Base-by-base conservation (phyloP, 2,329 filamentous ascomycete genomes). In the Diplodia scrobiculata region DNA sequence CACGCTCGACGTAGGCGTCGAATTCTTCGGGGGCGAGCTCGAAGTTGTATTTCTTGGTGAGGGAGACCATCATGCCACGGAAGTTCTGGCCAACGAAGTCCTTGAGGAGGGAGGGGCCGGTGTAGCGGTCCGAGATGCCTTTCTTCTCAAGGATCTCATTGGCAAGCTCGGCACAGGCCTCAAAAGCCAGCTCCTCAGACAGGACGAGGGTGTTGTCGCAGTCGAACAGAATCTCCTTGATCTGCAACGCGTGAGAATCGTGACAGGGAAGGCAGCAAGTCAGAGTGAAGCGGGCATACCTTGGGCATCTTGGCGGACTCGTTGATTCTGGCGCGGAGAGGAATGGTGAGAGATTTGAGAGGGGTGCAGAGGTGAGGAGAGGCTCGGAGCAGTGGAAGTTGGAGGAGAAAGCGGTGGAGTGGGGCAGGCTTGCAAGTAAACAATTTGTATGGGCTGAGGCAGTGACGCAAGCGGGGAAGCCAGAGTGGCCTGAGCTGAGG, bases 11-110 rank as follows among this genome's bases (percentile, higher is more conserved):
- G 76, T 91, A 96, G 48, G 75, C 77, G 72, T 95, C 88, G 67
- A 92, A 79, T 74, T 96, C 90, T 1, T 86, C 87, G 21, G 83
- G 77, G 29, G 79, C 72, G 79, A 97, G 86, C 63, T 84, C 80
- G 79, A 96, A 94, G 78, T 84, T 83, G 83, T 91, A 88, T 78
- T 90, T 89, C 77, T 87, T 81, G 79, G 92, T 88, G 68, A 97
- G 86, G 68, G 86, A 87, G 67, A 82, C 79, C 80, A 96, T 88
- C 91, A 96, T 96, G 79, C 91, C 91, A 71, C 92, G 91, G 85
- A 96, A 97, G 85, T 96, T 96, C 78, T 95, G 90, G 73, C 93
- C 92, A 72, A 97, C 91, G 74, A 96, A 97, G 80, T 96, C 91
- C 72, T 84, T 82, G 80, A 96, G 91, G 69, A 97, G 88, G 68